These are phyloP conservation scores for Coemansia sp. DNA, from an alignment of 192 early-diverging fungal species.

Conservation along the genomic window DNA sequence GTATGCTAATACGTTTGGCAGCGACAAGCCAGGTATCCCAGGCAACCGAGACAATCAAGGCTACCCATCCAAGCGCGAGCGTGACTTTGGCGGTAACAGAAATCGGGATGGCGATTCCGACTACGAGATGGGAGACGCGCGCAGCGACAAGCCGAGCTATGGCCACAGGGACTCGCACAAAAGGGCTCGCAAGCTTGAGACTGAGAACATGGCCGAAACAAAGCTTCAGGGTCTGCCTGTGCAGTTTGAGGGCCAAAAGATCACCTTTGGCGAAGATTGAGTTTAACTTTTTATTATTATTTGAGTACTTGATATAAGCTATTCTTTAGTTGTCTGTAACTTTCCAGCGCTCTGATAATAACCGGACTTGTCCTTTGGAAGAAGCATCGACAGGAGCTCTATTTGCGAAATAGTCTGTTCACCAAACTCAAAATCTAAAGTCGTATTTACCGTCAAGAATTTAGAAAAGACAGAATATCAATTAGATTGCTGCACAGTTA, in stretches of 20 bases:
- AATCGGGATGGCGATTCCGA: slow-evolving; percentile 25
- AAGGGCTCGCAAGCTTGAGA: slow-evolving; percentile 35
- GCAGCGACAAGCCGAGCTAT: slow-evolving; percentile 10
- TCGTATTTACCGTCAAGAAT: too few species aligned
- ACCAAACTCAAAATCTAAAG: slow-evolving; percentile 10
- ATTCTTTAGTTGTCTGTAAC: not conserved
- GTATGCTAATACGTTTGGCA: slow-evolving; percentile 6
- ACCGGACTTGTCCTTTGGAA: slow-evolving; percentile 12
- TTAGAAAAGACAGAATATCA: too few species aligned
- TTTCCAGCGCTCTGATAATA: not conserved
- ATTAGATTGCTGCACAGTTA: too few species aligned
- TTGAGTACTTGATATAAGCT: not conserved
- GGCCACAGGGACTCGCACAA: not conserved
- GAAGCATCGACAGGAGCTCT: slow-evolving; percentile 7
- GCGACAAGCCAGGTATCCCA: not conserved
- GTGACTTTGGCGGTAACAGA: slow-evolving; percentile 17
- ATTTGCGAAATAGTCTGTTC: not conserved
- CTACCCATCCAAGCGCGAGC: slow-evolving; percentile 13
- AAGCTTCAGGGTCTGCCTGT: slow-evolving; percentile 53
- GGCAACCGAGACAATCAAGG: too few species aligned
- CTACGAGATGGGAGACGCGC: slow-evolving; percentile 23
- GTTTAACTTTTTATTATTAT: not conserved
- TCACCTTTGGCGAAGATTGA: slow-evolving; percentile 59
- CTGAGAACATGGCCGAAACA: slow-evolving; percentile 52
- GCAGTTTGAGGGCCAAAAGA: slow-evolving; percentile 68